phyloP scores from a whole-genome alignment of 1,284 basidiomycete genomes.

The Sporisorium exsertum region DNA sequence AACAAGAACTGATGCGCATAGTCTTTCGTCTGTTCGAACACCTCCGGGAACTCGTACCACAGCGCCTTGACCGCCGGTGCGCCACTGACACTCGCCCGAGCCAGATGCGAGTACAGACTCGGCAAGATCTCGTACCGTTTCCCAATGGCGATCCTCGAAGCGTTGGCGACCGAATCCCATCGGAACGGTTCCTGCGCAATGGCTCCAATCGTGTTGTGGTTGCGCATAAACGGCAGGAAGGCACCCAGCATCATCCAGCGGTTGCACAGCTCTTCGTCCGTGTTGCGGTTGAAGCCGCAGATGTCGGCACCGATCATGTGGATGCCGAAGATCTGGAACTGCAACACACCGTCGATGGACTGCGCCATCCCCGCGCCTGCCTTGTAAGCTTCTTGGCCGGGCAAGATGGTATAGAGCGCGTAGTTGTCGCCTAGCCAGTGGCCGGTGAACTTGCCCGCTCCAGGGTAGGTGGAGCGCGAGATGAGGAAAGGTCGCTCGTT shows the following conservation, averaged over 20 bases:
- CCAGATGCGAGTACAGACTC: slow-evolving; percentile 47
- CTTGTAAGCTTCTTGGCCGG: slow-evolving; percentile 40
- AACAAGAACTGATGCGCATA: slow-evolving; percentile 54
- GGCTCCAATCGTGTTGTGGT: slow-evolving; percentile 52
- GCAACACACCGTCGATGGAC: slow-evolving; percentile 77
- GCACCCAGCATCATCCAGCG: slow-evolving; percentile 55
- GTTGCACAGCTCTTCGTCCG: slow-evolving; percentile 80
- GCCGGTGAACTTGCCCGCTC: slow-evolving; percentile 47
- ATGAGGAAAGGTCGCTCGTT: slow-evolving; percentile 57
- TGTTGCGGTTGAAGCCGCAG: slow-evolving; percentile 72
- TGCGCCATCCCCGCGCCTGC: slow-evolving; percentile 70
- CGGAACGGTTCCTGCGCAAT: slow-evolving; percentile 56
- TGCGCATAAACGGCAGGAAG: slow-evolving; percentile 50
- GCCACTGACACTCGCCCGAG: slow-evolving; percentile 21
- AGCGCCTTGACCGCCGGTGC: slow-evolving; percentile 45
- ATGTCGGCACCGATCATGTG: slow-evolving; percentile 53
- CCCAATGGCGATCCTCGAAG: slow-evolving; percentile 43
- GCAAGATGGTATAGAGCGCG: slow-evolving; percentile 74
- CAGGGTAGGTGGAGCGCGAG: slow-evolving; percentile 54
- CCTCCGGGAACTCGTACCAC: slow-evolving; percentile 55
- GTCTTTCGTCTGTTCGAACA: slow-evolving; percentile 47
- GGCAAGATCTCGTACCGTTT: slow-evolving; percentile 54
- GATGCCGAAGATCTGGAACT: slow-evolving; percentile 76
- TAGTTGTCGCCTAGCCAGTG: slow-evolving; percentile 77
- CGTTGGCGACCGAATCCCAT: slow-evolving; percentile 54